Evolutionary conservation across 768 basidiomycete species (phyloP), one percentile per base, ranked within the genome.

Genomic region (Pisolithus microcarpus): DNA sequence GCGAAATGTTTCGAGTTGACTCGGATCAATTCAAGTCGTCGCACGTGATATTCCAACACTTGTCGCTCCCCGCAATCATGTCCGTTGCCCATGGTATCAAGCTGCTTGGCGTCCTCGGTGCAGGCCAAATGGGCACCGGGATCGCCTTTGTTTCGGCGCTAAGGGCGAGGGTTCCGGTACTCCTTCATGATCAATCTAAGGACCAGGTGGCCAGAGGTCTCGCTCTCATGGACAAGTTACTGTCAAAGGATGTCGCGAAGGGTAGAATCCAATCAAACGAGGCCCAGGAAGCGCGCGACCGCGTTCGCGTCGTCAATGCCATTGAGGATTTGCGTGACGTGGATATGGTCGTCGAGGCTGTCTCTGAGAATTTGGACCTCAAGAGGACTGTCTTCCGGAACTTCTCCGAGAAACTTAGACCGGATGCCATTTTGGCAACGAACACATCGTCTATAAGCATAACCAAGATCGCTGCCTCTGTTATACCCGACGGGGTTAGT

Each of bases 381-480:
- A 98, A 97, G 67, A 76, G 82, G 57, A 68, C 73, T 5, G 81
- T 98, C 54, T 96, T 98, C 67, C 66, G 74, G 5, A 70, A 75
- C 2, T 76, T 97, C 19, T 78, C 85, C 15, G 76, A 76, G 44
- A 79, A 85, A 59, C 65, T 92, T 46, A 74, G 80, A 26, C 82
- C 85, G 0, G 74, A 79, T 30, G 80, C 89, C 7, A 92, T 98
- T 46, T 74, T 98, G 19, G 94, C 93, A 0, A 82, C 84, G 39
- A 97, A 98, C 61, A 98, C 94, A 2, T 93, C 91, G 51, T 91
- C 89, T 9, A 97, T 97, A 56, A 91, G 87, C 56, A 84, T 98
- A 42, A 93, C 93, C 19, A 94, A 94, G 71, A 90, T 97, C 48
- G 93, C 94, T 0, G 85, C 85, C 7, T 73, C 88, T 28, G 84